phyloP scores from a whole-genome alignment of 164 flowering plant species.

The Stephania cephalantha region DNA sequence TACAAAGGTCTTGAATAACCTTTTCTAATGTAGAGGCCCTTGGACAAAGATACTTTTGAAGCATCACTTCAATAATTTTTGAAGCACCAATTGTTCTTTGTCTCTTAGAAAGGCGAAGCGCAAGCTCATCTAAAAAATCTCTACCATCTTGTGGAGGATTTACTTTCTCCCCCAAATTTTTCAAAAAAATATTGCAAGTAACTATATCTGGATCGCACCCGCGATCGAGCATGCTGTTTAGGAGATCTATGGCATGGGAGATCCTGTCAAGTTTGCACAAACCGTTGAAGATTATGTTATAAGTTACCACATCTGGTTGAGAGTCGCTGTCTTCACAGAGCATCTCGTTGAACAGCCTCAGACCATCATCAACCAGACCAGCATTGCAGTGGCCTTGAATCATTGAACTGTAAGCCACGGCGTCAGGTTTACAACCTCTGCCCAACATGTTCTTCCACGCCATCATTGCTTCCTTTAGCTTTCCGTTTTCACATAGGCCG shows the following conservation, averaged over 20 bases:
- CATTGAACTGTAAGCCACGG: constrained; percentile 72
- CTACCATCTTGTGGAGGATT: constrained; percentile 55
- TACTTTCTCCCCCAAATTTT: constrained; percentile 42
- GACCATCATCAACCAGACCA: constrained; percentile 57
- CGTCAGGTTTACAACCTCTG: constrained; percentile 63
- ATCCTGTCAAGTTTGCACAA: constrained; percentile 51
- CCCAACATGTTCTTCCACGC: constrained; percentile 70
- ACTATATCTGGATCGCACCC: constrained; percentile 70
- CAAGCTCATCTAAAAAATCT: constrained; percentile 75
- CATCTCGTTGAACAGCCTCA: constrained; percentile 68
- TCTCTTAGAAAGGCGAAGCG: constrained; percentile 42
- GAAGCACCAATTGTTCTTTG: constrained; percentile 52
- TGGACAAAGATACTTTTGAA: constrained; percentile 58
- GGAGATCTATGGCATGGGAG: constrained; percentile 55
- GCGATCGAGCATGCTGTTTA: constrained; percentile 58
- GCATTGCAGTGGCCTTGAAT: constrained; percentile 71
- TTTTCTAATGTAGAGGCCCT: constrained; percentile 56
- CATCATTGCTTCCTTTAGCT: constrained; percentile 56
- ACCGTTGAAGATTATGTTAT: constrained; percentile 59
- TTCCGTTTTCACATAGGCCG: constrained; percentile 66
- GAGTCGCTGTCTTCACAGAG: constrained; percentile 40
- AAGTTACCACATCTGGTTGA: constrained; percentile 75
- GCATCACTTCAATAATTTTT: constrained; percentile 62
- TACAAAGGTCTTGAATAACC: constrained; percentile 49
- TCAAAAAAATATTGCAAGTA: constrained; percentile 69